Evolutionary conservation across 495 filamentous ascomycete species (phyloP).

Genomic region (Annulohypoxylon maeteangense): DNA sequence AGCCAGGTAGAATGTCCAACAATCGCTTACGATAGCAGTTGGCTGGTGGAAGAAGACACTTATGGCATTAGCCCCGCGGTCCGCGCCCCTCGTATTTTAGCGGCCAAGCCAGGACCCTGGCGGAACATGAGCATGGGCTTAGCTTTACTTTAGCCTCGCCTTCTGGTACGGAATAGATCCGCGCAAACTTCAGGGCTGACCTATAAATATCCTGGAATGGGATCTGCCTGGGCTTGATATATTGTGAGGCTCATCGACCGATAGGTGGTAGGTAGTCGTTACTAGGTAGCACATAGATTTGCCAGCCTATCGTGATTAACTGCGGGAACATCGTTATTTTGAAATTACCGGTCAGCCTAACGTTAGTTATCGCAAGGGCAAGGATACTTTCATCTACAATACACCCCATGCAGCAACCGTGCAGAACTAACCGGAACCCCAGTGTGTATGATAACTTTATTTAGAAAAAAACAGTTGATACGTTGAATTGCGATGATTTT

Average conservation of each 20-base stretch:
- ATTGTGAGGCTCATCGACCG: not conserved
- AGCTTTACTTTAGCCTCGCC: not conserved
- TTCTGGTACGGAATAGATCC: not conserved
- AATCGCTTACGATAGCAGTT: not conserved
- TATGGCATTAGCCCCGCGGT: conserved; percentile 1
- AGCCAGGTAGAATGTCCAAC: not conserved
- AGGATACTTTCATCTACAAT: not conserved
- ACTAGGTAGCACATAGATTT: too few species aligned
- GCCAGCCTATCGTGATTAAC: not conserved
- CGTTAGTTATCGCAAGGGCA: not conserved
- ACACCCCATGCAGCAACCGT: not conserved
- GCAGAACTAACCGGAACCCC: not conserved
- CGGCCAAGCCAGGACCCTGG: not conserved
- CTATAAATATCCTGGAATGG: conserved; percentile 1
- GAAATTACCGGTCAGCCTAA: not conserved
- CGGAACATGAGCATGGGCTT: not conserved
- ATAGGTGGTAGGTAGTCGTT: not conserved
- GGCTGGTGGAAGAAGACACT: not conserved
- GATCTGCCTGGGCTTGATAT: not conserved
- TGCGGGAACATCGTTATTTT: not conserved
- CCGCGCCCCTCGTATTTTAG: conserved; percentile 13
- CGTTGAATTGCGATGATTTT: not conserved
- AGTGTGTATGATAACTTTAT: not conserved
- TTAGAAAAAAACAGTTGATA: not conserved
- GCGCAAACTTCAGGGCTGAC: not conserved